These are phyloP conservation scores for Leersia perrieri DNA, from an alignment of 176 grass and related monocot genomes.

Conservation along the genomic window DNA sequence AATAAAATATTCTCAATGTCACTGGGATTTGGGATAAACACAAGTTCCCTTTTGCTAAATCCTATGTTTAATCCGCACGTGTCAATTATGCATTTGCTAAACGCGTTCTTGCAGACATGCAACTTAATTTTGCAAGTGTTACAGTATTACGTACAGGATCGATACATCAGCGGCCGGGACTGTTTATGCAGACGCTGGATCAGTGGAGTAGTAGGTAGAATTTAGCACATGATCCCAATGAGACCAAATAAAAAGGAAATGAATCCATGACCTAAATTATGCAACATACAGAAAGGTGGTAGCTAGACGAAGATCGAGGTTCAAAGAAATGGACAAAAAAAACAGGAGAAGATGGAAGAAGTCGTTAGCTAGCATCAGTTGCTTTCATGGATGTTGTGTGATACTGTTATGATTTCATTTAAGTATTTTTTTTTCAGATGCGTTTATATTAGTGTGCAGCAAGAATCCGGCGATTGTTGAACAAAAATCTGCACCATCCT, in stretches of 20 bases:
- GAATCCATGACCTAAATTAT: conserved; percentile 33
- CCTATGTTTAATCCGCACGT: background rate
- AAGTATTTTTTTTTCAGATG: background rate
- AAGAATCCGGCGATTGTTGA: background rate
- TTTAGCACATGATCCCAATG: background rate
- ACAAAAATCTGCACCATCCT: background rate
- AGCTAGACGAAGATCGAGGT: background rate
- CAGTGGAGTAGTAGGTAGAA: background rate
- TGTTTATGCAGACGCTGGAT: conserved; percentile 8
- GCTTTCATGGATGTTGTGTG: background rate
- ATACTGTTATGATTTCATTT: background rate
- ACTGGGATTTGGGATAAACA: background rate
- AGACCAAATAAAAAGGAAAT: background rate
- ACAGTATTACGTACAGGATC: background rate
- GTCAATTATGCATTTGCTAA: background rate
- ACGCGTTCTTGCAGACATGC: background rate
- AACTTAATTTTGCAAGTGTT: background rate
- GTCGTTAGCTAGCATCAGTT: background rate
- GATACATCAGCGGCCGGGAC: background rate
- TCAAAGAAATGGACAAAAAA: background rate
- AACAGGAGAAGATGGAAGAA: background rate
- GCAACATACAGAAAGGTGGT: conserved; percentile 17
- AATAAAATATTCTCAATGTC: background rate
- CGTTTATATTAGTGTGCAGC: background rate
- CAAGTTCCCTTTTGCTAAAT: background rate